Base-by-base conservation (phyloP, 768 basidiomycete genomes). In the Mycena rosella region DNA sequence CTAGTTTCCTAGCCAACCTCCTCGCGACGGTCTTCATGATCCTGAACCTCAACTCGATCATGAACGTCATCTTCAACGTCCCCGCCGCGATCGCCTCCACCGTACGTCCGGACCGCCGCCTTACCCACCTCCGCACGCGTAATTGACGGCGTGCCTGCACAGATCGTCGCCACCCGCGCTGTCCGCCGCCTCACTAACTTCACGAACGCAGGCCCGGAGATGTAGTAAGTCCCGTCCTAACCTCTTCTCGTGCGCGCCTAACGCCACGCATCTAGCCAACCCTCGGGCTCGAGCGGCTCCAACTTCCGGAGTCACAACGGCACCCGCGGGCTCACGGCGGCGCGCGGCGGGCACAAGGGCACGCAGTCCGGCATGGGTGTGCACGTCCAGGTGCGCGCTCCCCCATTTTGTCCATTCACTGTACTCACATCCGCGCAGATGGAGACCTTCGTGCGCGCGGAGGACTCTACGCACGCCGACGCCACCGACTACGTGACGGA, bases 31-130 rank as follows among this genome's bases (percentile, higher is more conserved):
- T 88, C 2, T 91, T 91, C 79, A 91, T 92, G 89, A 73, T 89
- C 29, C 57, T 91, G 44, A 82, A 89, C 72, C 78, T 91, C 44
- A 92, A 91, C 74, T 79, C 86, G 17, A 85, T 91, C 68, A 91
- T 92, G 91, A 85, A 81, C 40, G 79, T 91, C 54, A 83, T 90
- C 36, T 89, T 89, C 78, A 90, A 89, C 67, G 87, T 90, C 18
- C 89, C 89, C 48, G 88, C 89, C 27, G 88, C 87, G 27, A 82
- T 87, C 36, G 80, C 80, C 36, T 85, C 85, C 22, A 87, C 86
- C 5, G 85, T 87, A 71, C 54, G 18, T 26, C 26, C 24, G 13
- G 3, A 30, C 20, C 7, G 26, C 27, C 30, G 77, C 13, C 65
- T 71, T n/a, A 6, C 45, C 30, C 55, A 4, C 57, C 36, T 18